Evolutionary conservation across 208 protist species (phyloP), one percentile per base, ranked within the genome.

Genomic region (Acanthamoeba quina): DNA sequence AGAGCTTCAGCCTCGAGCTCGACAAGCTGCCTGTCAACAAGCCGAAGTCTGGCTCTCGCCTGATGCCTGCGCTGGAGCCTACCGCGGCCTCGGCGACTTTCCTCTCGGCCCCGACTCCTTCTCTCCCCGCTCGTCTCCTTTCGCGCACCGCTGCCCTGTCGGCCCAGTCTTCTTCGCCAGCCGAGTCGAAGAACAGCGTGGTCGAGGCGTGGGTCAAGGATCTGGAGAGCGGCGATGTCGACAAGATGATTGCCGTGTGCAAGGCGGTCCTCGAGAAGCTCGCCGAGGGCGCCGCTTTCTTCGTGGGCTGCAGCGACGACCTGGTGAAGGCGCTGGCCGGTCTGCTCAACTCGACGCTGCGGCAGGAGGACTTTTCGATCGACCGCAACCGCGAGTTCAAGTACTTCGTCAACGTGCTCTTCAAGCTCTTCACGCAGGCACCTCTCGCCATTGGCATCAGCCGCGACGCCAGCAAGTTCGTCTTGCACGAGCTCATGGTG

Each of bases 331-430:
- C n/a, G 15, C 60, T 93, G 17, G 66, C 60, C 11, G 29, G 47
- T 24, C 89, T 64, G 34, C 70, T 93, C 52, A 37, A 82, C 34
- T 37, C 60, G n/a, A 83, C 60, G 44, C 62, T 93, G 21, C 41
- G 70, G 21, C 62, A 93, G 66, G 19, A 24, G 44, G 31, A 52
- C 34, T 93, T 93, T 3, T 56, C 89, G 1, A 29, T 58, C 15
- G 89, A 83, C 89, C 56, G 26, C 15, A 83, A 76, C 49, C 34
- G 89, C 6, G 66, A 93, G 52, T 93, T 74, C 54, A 93, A 93
- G 54, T 93, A 93, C 54, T 60, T 93, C 58, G 52, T 93, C 21
- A 93, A 93, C 68, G 62, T 80, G 5, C 37, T 93, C 66, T 80
- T 93, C 89, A 93, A 93, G 89, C 17, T 93, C 41, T 93, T 93